phyloP scores from a whole-genome alignment of 2,329 filamentous ascomycete genomes.

The Xylaria sp. region DNA sequence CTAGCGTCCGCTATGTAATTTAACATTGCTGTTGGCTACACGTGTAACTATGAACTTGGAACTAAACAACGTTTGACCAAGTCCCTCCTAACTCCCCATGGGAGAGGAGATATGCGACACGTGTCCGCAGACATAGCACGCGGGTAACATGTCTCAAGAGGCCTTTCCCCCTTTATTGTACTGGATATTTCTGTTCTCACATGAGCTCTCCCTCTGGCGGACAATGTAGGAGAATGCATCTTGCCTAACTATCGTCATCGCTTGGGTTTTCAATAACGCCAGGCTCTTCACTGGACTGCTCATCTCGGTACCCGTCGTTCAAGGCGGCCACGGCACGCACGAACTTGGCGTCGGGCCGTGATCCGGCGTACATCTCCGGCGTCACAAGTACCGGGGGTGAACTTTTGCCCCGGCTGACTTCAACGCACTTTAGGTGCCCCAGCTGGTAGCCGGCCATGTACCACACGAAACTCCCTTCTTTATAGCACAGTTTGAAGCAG shows the following conservation, averaged over 20 bases:
- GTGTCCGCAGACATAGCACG: background rate
- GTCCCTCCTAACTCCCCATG: background rate
- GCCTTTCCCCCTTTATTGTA: too few relatives aligned
- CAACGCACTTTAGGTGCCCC: constrained; percentile 51
- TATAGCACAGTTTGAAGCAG: constrained; percentile 50
- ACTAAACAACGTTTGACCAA: background rate
- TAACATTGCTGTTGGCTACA: background rate
- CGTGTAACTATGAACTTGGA: background rate
- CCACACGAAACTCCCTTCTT: constrained; percentile 48
- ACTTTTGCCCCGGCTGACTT: constrained; percentile 26
- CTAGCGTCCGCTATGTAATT: background rate
- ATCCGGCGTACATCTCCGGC: constrained; percentile 40
- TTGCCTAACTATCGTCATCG: constrained; percentile 17
- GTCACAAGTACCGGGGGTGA: constrained; percentile 43
- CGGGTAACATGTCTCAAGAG: background rate
- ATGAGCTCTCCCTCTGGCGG: too few relatives aligned
- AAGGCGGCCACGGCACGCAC: constrained; percentile 32
- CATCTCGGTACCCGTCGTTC: constrained; percentile 26
- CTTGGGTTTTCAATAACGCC: constrained; percentile 11
- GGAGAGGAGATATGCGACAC: background rate
- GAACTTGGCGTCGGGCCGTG: constrained; percentile 36
- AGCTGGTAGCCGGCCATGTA: constrained; percentile 56
- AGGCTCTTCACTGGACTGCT: constrained; percentile 24
- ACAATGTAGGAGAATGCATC: too few relatives aligned
- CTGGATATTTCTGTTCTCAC: too few relatives aligned